These are phyloP conservation scores for Creolimax fragrantissima DNA, from an alignment of 78 protist species.

Conservation along the genomic window DNA sequence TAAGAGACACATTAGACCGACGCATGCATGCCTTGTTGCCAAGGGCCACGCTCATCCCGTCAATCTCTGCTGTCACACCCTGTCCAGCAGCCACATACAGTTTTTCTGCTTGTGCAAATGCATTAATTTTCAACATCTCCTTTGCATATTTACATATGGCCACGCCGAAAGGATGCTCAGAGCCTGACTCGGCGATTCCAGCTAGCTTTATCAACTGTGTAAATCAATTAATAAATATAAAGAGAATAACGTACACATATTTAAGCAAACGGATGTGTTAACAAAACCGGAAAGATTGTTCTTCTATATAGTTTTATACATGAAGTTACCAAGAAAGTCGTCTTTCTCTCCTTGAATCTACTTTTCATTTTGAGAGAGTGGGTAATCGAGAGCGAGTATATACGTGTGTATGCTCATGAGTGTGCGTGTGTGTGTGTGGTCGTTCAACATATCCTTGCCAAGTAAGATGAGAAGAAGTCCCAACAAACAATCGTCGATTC, in stretches of 20 bases:
- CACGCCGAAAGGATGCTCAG: conserved; percentile 30
- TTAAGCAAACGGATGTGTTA: too few species aligned
- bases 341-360: too few species aligned
- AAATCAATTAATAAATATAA: too few species aligned
- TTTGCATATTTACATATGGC: conserved; percentile 16
- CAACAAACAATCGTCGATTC: too few species aligned
- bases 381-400: too few species aligned
- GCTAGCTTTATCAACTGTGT: not conserved
- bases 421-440: too few species aligned
- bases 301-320: too few species aligned
- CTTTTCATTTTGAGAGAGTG: not conserved
- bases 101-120: not conserved
- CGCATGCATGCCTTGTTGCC: not conserved
- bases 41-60: not conserved
- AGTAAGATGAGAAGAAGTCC: too few species aligned
- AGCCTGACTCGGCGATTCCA: conserved; percentile 11
- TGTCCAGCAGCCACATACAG: not conserved
- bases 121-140: not conserved
- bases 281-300: too few species aligned
- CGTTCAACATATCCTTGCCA: too few species aligned
- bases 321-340: too few species aligned
- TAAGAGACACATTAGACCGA: not conserved
- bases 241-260: too few species aligned
- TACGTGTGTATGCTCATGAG: not conserved
- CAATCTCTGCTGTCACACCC: not conserved